These are phyloP conservation scores for Phytophthora foliorum DNA, from an alignment of 352 stramenopile genomes.

Conservation along the genomic window DNA sequence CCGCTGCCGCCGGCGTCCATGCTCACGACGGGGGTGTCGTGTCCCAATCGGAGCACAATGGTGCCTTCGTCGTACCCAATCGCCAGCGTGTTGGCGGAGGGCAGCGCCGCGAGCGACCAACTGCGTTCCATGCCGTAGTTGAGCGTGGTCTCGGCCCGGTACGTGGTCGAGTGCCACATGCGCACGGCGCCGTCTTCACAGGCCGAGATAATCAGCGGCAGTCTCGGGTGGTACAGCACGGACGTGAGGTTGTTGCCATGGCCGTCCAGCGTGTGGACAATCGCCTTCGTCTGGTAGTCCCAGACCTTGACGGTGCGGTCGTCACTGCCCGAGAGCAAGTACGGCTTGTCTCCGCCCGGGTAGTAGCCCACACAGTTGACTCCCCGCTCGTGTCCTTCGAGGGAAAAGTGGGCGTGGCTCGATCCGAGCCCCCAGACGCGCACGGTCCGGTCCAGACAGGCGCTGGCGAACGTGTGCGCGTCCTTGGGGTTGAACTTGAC, in stretches of 20 bases:
- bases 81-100: conserved; percentile 92
- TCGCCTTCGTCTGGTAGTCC: conserved; percentile 99
- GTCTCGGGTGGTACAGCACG: conserved; percentile 98
- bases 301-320: conserved; percentile 99
- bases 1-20: conserved; percentile 95
- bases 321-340: conserved; percentile 97
- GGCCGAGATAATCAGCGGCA: conserved; percentile 98
- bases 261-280: conserved; percentile 98
- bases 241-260: conserved; percentile 99
- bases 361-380: conserved; percentile 99
- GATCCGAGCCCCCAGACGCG: conserved; percentile 96
- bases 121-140: conserved; percentile 99
- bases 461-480: conserved; percentile 98
- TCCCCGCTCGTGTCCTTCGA: conserved; percentile 95
- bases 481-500: conserved; percentile 99
- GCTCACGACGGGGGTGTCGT: conserved; percentile 97
- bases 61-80: conserved; percentile 96
- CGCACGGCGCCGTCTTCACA: conserved; percentile 97
- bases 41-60: conserved; percentile 97
- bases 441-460: conserved; percentile 97
- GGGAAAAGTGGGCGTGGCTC: conserved; percentile 93
- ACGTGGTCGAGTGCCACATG: conserved; percentile 95
- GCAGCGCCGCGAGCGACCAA: conserved; percentile 94
- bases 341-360: conserved; percentile 98
- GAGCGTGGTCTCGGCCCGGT: conserved; percentile 98